Conservation (phyloP, 768 basidiomycete genomes). For the Punctularia strigosozonata region DNA sequence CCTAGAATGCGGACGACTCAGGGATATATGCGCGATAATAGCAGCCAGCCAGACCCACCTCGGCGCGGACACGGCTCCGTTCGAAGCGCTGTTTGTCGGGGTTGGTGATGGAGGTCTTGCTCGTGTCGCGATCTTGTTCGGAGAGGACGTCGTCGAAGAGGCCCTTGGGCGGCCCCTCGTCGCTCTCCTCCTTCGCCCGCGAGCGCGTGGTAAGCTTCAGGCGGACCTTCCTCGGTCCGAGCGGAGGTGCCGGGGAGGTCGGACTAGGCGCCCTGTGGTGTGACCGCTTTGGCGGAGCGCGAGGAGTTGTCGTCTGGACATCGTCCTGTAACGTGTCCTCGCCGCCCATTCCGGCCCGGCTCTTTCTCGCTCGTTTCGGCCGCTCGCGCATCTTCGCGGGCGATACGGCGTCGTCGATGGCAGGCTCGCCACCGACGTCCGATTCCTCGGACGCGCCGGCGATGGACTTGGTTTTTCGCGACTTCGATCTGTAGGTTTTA, state of each 20-base stretch:
- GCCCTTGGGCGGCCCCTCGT: slow-evolving; percentile 41
- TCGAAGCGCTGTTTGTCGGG: slow-evolving; percentile 66
- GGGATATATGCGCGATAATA: slow-evolving; percentile 2
- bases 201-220: slow-evolving; percentile 47
- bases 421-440: slow-evolving; percentile 22
- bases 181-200: slow-evolving; percentile 49
- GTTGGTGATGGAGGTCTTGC: slow-evolving; percentile 48
- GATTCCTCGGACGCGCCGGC: slow-evolving; percentile 15
- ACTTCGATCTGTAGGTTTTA: slow-evolving; percentile 14
- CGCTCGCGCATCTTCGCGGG: slow-evolving; percentile 16
- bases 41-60: slow-evolving; percentile 36
- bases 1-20: slow-evolving; percentile 29
- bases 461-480: slow-evolving; percentile 17
- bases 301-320: too few species aligned
- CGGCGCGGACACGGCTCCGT: slow-evolving; percentile 54
- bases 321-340: slow-evolving; percentile 15
- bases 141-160: slow-evolving; percentile 80
- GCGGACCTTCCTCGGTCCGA: slow-evolving; percentile 31
- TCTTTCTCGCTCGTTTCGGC: slow-evolving; percentile 16
- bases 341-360: slow-evolving; percentile 9
- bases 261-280: too few species aligned
- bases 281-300: too few species aligned
- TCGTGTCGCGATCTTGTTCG: slow-evolving; percentile 57
- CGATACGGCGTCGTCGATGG: slow-evolving; percentile 14
- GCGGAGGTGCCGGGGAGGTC: too few species aligned